Conservation (phyloP, 2,329 filamentous ascomycete genomes). For the Aquanectria penicillioides region DNA sequence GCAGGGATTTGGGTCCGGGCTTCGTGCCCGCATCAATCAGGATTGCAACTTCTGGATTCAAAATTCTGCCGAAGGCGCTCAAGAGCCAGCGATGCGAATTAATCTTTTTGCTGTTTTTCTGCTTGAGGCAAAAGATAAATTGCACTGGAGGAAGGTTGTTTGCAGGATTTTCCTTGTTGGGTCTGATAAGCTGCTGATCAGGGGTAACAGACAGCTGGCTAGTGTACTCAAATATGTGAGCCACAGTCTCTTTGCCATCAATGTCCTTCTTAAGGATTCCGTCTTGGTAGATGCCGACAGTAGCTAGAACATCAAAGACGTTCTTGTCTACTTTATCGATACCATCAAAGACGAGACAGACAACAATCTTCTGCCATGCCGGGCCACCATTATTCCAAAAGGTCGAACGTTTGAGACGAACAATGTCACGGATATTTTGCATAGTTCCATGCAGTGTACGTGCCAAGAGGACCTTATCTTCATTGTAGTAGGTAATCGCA, state of each 20-base stretch:
- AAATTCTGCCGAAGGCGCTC: not conserved
- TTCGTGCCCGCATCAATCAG: not conserved
- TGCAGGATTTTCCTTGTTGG: not conserved
- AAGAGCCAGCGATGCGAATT: constrained; percentile 7
- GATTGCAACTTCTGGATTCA: not conserved
- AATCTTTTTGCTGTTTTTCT: constrained; percentile 10
- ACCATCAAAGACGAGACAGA: constrained; percentile 4
- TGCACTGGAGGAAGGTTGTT: constrained; percentile 1
- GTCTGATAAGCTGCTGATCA: constrained; percentile 2
- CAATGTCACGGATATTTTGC: constrained; percentile 10
- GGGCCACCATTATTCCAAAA: constrained; percentile 10
- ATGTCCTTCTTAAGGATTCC: not conserved
- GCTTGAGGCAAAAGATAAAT: constrained; percentile 10
- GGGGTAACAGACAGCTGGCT: constrained; percentile 3
- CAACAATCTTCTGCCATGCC: constrained; percentile 6
- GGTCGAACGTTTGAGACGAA: not conserved
- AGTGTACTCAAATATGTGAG: constrained; percentile 5
- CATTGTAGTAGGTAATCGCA: constrained; percentile 5
- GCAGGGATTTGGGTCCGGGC: not conserved
- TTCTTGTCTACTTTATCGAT: constrained; percentile 4
- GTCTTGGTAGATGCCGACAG: constrained; percentile 4
- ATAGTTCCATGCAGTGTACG: constrained; percentile 1
- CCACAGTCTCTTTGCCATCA: constrained; percentile 5
- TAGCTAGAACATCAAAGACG: constrained; percentile 2
- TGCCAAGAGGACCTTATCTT: not conserved